Conservation (phyloP, 2,329 filamentous ascomycete species). For the Ceratocystis albifundus region DNA sequence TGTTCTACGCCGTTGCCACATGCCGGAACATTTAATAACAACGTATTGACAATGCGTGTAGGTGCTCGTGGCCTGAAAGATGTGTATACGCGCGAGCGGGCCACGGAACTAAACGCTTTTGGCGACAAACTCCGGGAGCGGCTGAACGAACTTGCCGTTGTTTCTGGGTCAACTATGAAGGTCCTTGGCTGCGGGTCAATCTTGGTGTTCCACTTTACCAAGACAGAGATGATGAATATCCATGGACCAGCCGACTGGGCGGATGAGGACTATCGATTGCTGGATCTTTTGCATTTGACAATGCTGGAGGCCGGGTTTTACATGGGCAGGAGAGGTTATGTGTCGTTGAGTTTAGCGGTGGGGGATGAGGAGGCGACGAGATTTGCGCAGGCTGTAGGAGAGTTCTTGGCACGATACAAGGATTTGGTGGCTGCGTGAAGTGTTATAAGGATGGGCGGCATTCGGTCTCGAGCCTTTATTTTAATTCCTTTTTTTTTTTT, state of each 20-base stretch:
- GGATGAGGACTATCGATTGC: slow-evolving; percentile 26
- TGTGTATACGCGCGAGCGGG: slow-evolving; percentile 31
- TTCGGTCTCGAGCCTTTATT: not conserved
- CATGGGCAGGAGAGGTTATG: slow-evolving; percentile 33
- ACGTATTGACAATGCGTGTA: slow-evolving; percentile 42
- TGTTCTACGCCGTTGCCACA: slow-evolving; percentile 42
- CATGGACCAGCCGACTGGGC: slow-evolving; percentile 23
- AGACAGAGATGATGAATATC: slow-evolving; percentile 29
- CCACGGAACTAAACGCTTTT: slow-evolving; percentile 28
- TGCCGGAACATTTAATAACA: slow-evolving; percentile 59
- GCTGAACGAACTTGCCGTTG: slow-evolving; percentile 28
- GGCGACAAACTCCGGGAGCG: slow-evolving; percentile 29
- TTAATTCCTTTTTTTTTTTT: too few species aligned
- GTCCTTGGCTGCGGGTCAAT: slow-evolving; percentile 33
- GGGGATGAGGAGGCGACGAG: slow-evolving; percentile 33
- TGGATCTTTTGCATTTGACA: slow-evolving; percentile 38
- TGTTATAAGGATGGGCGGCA: not conserved
- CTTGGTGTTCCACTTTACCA: slow-evolving; percentile 32
- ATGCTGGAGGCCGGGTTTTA: slow-evolving; percentile 37
- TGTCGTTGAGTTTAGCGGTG: slow-evolving; percentile 34
- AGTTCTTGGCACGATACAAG: slow-evolving; percentile 26
- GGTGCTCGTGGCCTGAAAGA: slow-evolving; percentile 28
- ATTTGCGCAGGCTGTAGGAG: slow-evolving; percentile 32
- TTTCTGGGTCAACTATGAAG: slow-evolving; percentile 31
- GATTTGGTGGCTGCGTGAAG: slow-evolving; percentile 14